Evolutionary conservation across 805 yeast genomes (phyloP).

Genomic region (Candida insectorum): DNA sequence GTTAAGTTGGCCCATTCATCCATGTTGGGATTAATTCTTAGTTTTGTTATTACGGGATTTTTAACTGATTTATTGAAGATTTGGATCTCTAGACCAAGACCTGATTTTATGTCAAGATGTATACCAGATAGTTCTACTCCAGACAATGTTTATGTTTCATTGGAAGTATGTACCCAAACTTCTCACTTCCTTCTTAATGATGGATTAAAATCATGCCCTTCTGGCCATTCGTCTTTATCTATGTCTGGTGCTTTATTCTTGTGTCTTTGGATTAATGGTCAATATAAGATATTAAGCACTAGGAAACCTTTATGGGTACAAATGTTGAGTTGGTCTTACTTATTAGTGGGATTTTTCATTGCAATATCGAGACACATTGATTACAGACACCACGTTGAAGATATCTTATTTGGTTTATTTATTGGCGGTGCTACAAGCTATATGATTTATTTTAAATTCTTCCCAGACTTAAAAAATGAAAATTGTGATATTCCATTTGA

Average conservation of each 20-base stretch:
- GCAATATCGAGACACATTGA: constrained; percentile 33
- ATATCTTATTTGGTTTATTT: constrained; percentile 24
- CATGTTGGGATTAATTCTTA: constrained; percentile 26
- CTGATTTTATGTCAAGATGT: constrained; percentile 42
- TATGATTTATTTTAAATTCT: constrained; percentile 10
- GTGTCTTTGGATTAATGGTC: constrained; percentile 30
- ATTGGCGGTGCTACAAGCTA: constrained; percentile 22
- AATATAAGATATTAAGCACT: constrained; percentile 13
- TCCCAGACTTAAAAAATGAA: constrained; percentile 6
- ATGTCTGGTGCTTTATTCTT: constrained; percentile 32
- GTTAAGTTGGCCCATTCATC: constrained; percentile 22
- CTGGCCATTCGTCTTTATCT: constrained; percentile 37
- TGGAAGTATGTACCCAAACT: constrained; percentile 26
- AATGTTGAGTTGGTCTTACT: constrained; percentile 14
- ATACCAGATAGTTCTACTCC: constrained; percentile 25
- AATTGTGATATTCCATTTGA: constrained; percentile 8
- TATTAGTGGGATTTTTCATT: constrained; percentile 27
- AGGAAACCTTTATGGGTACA: constrained; percentile 2
- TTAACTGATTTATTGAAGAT: constrained; percentile 36
- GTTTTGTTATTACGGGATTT: constrained; percentile 26
- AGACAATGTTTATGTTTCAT: constrained; percentile 20
- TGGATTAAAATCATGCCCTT: constrained; percentile 41
- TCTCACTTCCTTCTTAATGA: constrained; percentile 30
- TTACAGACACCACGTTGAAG: constrained; percentile 35
- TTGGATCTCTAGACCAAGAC: constrained; percentile 41